phyloP scores from a whole-genome alignment of 306 rosid species.

The Quercus variabilis region DNA sequence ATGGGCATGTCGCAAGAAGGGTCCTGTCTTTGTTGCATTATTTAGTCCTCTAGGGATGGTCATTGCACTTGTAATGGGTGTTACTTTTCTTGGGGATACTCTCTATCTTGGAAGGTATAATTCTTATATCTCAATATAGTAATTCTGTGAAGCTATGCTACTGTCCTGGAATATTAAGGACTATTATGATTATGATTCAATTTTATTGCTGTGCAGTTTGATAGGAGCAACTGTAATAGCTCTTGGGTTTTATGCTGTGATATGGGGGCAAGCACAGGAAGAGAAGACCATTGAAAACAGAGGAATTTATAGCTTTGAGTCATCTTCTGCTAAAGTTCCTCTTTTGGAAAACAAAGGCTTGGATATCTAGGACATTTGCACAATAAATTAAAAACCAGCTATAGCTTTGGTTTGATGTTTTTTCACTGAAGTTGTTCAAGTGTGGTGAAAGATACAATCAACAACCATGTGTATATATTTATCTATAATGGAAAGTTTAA shows the following conservation, averaged over 20 bases:
- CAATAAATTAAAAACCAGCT: not conserved
- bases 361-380: not conserved
- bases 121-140: not conserved
- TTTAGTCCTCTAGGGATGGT: constrained; percentile 42
- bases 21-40: constrained; percentile 46
- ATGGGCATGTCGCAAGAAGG: constrained; percentile 47
- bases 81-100: constrained; percentile 41
- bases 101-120: constrained; percentile 48
- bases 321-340: constrained; percentile 27
- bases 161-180: not conserved
- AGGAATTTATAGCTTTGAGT: not conserved
- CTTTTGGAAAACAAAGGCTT: constrained; percentile 16
- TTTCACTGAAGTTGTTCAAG: too few relatives aligned
- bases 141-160: not conserved
- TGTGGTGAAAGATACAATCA: too few relatives aligned
- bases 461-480: too few relatives aligned
- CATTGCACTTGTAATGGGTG: constrained; percentile 45
- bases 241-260: constrained; percentile 47
- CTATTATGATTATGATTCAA: not conserved
- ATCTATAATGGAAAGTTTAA: too few relatives aligned
- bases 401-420: too few relatives aligned
- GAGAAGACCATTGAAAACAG: constrained; percentile 19
- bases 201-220: constrained; percentile 21
- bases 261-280: constrained; percentile 43
- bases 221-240: constrained; percentile 37